Evolutionary conservation across 306 rosid species (phyloP), one percentile per base, ranked within the genome.

Genomic region (Vicia villosa): DNA sequence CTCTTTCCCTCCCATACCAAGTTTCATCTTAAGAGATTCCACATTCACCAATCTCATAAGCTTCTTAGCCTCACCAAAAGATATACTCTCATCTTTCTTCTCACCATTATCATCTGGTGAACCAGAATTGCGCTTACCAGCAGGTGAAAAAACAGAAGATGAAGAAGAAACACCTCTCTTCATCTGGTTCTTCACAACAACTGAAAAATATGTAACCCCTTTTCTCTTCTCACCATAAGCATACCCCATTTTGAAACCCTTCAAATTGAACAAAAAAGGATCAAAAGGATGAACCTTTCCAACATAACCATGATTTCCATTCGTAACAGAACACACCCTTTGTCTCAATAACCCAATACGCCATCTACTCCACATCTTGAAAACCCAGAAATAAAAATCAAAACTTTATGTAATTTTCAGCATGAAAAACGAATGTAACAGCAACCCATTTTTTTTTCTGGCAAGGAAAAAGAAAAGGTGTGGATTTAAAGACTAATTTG

Each of bases 31-130:
- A 41, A 95, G 77, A 7, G 88, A 84, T 80, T 95, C 92, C 62
- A 95, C 97, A 54, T 87, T 91, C 64, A 89, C 95, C 75, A 89
- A 70, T 82, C 88, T 87, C 95, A 95, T 81, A 34, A 95, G 79
- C 85, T 82, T 89, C 89, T 86, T 95, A 5, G 95, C 96, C 75
- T 95, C 99, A 47, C 62, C 6, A 40, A 71, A 84, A 0, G 95
- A 80, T 12, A 91, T 79, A 20, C 77, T 2, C 0, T 78, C 80
- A 60, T 67, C 74, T 12, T 4, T 72, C 6, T 38, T 54, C 20
- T 2, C 45, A 56, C 63, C 55, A 2, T 22, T 76, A 55, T 24
- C 58, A 20, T 41, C 85, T 14, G 58, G 13, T 21, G 45, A 38
- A 40, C 24, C 21, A 6, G 60, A 46, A 0, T n/a, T n/a, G n/a